Conservation (phyloP, 2,329 filamentous ascomycete genomes). For the Colletotrichum tanaceti region DNA sequence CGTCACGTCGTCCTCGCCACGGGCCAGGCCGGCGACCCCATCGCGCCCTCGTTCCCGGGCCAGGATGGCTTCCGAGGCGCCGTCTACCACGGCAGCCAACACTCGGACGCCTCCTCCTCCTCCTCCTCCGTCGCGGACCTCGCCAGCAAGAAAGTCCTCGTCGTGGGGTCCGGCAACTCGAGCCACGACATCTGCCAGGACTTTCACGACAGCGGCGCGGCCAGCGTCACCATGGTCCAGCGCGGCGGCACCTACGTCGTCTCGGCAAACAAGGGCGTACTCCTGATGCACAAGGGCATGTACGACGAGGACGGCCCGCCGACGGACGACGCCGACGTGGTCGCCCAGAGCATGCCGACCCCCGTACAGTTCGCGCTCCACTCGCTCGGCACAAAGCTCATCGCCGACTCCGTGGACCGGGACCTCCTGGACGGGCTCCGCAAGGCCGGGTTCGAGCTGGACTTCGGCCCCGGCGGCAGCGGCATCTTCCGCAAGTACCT, state of each 20-base stretch:
- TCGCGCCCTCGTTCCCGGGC: slow-evolving; percentile 66
- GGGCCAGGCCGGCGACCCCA: slow-evolving; percentile 75
- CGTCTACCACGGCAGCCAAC: slow-evolving; percentile 65
- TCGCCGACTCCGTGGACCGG: slow-evolving; percentile 50
- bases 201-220: slow-evolving; percentile 73
- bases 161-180: slow-evolving; percentile 77
- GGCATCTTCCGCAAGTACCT: slow-evolving; percentile 73
- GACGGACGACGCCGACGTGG: slow-evolving; percentile 74
- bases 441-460: slow-evolving; percentile 70
- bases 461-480: slow-evolving; percentile 65
- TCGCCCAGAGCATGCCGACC: slow-evolving; percentile 67
- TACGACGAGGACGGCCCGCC: slow-evolving; percentile 66
- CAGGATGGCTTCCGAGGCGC: slow-evolving; percentile 68
- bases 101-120: slow-evolving; percentile 39
- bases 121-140: slow-evolving; percentile 44
- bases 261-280: slow-evolving; percentile 63
- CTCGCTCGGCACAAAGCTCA: slow-evolving; percentile 62
- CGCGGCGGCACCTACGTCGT: slow-evolving; percentile 74
- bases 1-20: slow-evolving; percentile 75
- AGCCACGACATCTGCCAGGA: slow-evolving; percentile 77
- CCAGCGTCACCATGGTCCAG: slow-evolving; percentile 74
- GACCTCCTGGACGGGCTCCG: slow-evolving; percentile 58
- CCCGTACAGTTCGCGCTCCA: slow-evolving; percentile 64
- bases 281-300: slow-evolving; percentile 64
- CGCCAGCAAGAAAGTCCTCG: slow-evolving; percentile 69